These are phyloP conservation scores for Xerocomellus amylosporus DNA, from an alignment of 768 basidiomycete species.

Conservation along the genomic window DNA sequence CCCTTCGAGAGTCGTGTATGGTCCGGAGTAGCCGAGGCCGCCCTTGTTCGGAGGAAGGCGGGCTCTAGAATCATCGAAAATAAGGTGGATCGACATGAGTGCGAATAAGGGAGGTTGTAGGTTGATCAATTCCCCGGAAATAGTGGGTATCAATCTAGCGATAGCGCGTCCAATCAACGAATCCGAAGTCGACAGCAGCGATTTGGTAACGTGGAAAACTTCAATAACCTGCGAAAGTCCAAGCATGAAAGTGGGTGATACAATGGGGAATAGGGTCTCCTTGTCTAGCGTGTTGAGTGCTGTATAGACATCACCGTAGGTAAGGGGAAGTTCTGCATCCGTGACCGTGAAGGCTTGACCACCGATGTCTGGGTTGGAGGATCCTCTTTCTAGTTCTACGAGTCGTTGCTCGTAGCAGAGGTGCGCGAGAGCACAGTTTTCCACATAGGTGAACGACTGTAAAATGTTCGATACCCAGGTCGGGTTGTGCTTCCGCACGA, in stretches of 20 bases:
- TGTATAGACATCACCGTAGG: slow-evolving; percentile 61
- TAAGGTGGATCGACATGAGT: slow-evolving; percentile 50
- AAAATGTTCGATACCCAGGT: slow-evolving; percentile 59
- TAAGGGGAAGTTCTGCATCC: slow-evolving; percentile 61
- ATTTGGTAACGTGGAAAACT: slow-evolving; percentile 47
- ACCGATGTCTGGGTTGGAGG: slow-evolving; percentile 59
- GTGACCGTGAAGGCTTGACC: slow-evolving; percentile 67
- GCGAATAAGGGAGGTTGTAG: slow-evolving; percentile 60
- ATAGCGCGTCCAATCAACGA: slow-evolving; percentile 32
- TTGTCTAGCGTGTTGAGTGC: slow-evolving; percentile 56
- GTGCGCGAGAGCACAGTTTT: slow-evolving; percentile 73
- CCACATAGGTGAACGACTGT: slow-evolving; percentile 70
- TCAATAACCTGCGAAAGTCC: slow-evolving; percentile 60
- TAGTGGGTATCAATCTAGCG: slow-evolving; percentile 39
- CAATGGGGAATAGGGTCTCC: slow-evolving; percentile 49
- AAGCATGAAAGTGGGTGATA: slow-evolving; percentile 66
- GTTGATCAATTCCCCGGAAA: slow-evolving; percentile 50
- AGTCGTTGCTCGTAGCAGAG: slow-evolving; percentile 71
- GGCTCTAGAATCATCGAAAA: slow-evolving; percentile 67
- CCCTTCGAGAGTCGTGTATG: slow-evolving; percentile 57
- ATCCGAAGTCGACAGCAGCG: slow-evolving; percentile 35
- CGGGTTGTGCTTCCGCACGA: slow-evolving; percentile 56
- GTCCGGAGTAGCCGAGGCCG: slow-evolving; percentile 60
- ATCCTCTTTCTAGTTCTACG: slow-evolving; percentile 46
- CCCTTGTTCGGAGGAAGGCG: slow-evolving; percentile 52